Base-by-base conservation (phyloP, 2,329 filamentous ascomycete species). In the Hortaea werneckii region DNA sequence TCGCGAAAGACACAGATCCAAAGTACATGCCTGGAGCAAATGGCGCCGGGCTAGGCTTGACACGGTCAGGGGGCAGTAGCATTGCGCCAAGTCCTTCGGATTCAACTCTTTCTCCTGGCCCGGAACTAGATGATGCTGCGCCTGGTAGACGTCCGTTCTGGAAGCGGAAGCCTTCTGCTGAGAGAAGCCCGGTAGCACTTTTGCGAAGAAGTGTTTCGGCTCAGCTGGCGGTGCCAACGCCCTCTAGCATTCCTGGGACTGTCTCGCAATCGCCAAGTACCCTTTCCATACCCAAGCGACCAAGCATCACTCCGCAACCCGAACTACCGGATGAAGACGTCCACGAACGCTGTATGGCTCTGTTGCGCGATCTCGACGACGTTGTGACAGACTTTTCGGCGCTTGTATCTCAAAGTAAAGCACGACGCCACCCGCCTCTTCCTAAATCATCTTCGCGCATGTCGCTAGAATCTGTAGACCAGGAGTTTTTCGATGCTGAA, bases 401-500 rank as follows among this genome's bases (percentile, higher is more conserved):
- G 7, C 70, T 98, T 7, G 76, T 96, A 44, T 69, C 76, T 6
- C 84, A 85, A 59, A 94, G 82, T 67, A 94, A 92, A 64, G 79
- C 84, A 35, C 77, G 89, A 42, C 79, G 89, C 38, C 67, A 78
- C 45, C 75, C 69, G 5, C 73, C 81, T 5, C 44, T 59, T 3
- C 60, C 64, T 7, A 58, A 62, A 4, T 54, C 60, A 4, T 57
- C 55, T 10, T 75, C 77, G 8, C 71, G 79, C 34, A 73, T 76
- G 58, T 95, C 88, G 59, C 78, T 94, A 44, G 89, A 95, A 51
- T 94, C 88, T 0, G 75, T 82, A 29, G 78, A 78, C 2, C 86
- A 94, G 46, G 90, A 96, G 62, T 98, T 96, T 67, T 98, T 95
- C 57, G 92, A 98, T 63, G 92, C 92, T 1, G 81, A 84, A 58